Evolutionary conservation across 2,329 filamentous ascomycete species (phyloP).

Genomic region (Cadophora luteo-olivacea): DNA sequence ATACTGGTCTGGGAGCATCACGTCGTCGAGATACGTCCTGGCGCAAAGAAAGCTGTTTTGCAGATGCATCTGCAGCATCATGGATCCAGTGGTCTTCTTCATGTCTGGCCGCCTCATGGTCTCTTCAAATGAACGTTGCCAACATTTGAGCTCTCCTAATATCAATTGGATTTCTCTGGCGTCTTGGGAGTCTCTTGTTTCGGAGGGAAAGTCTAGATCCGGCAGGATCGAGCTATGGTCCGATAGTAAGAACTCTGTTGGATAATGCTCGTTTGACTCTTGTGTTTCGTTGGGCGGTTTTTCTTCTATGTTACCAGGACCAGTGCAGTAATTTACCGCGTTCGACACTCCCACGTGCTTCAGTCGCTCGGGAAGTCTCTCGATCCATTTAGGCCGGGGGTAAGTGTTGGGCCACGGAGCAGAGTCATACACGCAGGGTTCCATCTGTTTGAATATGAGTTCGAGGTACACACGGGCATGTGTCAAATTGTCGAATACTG

Average conservation of each 20-base stretch:
- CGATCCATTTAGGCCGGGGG: background rate
- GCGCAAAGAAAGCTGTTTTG: background rate
- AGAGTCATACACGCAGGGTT: conserved; percentile 11
- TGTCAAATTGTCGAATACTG: conserved; percentile 18
- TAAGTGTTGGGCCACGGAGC: conserved; percentile 2
- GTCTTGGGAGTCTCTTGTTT: background rate
- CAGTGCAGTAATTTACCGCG: background rate
- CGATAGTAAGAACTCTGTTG: background rate
- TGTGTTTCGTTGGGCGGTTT: background rate
- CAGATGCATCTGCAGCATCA: conserved; percentile 15
- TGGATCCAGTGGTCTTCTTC: conserved; percentile 7
- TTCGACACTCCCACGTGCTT: background rate
- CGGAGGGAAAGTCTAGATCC: background rate
- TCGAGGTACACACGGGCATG: conserved; percentile 28
- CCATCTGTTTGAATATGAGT: conserved; percentile 25
- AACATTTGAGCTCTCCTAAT: conserved; percentile 6
- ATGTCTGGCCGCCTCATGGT: conserved; percentile 13
- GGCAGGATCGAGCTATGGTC: background rate
- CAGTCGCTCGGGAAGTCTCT: background rate
- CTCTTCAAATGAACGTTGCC: conserved; percentile 20
- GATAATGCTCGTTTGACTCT: background rate
- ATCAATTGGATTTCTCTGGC: background rate
- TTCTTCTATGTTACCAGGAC: background rate
- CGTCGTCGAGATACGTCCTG: conserved; percentile 1
- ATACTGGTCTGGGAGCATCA: background rate